These are phyloP conservation scores for Cystobasidium slooffiae DNA, from an alignment of 1,284 basidiomycete species.

Conservation along the genomic window DNA sequence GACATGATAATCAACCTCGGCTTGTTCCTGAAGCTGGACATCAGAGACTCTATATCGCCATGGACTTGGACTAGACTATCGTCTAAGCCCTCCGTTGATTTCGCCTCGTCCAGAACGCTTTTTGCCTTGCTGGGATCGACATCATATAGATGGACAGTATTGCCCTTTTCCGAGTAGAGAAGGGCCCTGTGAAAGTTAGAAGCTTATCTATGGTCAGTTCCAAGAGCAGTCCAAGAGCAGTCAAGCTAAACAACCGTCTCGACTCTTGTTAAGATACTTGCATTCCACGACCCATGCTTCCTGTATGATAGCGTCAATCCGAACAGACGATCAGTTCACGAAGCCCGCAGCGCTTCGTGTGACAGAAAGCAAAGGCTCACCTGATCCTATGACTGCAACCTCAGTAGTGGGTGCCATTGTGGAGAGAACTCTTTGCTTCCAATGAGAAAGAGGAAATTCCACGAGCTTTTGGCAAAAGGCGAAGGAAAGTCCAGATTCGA, in stretches of 20 bases:
- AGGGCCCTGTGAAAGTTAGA: conserved; percentile 6
- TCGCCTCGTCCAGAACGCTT: conserved; percentile 24
- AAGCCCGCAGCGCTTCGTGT: no score
- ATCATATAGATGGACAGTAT: conserved; percentile 22
- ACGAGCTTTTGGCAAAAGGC: no score
- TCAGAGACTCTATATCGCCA: background rate
- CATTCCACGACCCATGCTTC: conserved; percentile 35
- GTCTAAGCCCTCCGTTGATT: conserved; percentile 6
- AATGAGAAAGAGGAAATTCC: background rate
- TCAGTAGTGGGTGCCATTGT: conserved; percentile 4
- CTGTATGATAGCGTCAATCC: background rate
- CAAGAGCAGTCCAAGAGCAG: background rate
- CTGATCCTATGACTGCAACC: conserved; percentile 14
- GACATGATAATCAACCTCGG: conserved; percentile 53
- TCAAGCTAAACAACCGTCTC: background rate
- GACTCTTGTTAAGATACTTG: background rate
- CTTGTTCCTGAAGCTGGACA: conserved; percentile 14
- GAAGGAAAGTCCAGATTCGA: no score
- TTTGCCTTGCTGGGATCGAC: conserved; percentile 17
- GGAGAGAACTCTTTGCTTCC: background rate
- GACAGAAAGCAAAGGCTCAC: background rate
- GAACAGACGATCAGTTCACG: background rate
- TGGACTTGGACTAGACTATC: conserved; percentile 1
- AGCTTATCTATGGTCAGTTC: background rate
- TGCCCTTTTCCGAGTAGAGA: conserved; percentile 32